Conservation (phyloP, 441 rosid species). For the Melastoma candidum region DNA sequence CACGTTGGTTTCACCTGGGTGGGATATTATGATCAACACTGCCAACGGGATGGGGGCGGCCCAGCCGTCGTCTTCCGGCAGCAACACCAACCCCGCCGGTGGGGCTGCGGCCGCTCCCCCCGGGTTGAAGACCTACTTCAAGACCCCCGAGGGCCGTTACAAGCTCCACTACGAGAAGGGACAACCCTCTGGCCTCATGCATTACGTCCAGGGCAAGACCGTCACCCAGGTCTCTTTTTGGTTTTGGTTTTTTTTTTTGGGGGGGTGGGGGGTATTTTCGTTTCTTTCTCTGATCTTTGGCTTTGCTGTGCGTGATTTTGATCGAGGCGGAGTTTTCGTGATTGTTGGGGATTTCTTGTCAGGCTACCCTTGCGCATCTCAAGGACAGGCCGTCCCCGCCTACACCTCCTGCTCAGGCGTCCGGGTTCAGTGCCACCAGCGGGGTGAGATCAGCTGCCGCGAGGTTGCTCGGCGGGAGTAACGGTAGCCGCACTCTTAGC, state of each 20-base stretch:
- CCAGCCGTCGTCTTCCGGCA: conserved; percentile 34
- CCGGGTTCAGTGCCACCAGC: conserved; percentile 61
- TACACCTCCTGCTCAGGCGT: conserved; percentile 58
- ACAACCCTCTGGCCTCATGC: conserved; percentile 89
- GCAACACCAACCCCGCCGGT: too few species aligned
- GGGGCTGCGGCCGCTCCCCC: conserved; percentile 41
- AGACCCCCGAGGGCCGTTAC: conserved; percentile 93
- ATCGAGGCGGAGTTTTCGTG: too few species aligned
- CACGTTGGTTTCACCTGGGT: too few species aligned
- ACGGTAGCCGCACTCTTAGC: conserved; percentile 82
- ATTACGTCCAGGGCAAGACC: conserved; percentile 91
- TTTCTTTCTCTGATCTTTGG: too few species aligned
- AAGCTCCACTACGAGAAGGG: conserved; percentile 97
- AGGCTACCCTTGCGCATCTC: conserved; percentile 92
- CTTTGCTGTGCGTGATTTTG: too few species aligned
- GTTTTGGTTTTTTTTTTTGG: too few species aligned
- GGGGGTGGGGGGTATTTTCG: too few species aligned
- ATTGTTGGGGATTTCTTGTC: conserved; percentile 11
- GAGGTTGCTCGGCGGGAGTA: conserved; percentile 72
- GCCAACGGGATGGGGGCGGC: conserved; percentile 82
- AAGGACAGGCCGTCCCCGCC: conserved; percentile 88
- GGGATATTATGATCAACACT: conserved; percentile 44
- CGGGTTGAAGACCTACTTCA: conserved; percentile 92
- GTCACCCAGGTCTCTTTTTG: conserved; percentile 67
- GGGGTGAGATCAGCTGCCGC: conserved; percentile 95